phyloP scores from a whole-genome alignment of 1,139 yeast genomes.

The Yamadazyma spencermartinsiae region DNA sequence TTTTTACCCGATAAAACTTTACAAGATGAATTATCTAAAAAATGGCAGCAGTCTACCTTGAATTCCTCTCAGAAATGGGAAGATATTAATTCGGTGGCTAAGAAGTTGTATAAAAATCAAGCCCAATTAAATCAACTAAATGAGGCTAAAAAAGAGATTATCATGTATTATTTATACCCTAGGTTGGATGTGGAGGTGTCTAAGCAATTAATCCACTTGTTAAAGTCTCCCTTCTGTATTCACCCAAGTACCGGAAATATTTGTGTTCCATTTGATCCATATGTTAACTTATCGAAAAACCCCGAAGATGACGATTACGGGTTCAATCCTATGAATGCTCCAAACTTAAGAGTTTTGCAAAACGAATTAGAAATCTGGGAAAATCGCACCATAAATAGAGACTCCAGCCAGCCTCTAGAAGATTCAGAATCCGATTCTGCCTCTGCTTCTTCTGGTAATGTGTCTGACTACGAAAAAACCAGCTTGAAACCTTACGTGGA shows the following conservation, averaged over 20 bases:
- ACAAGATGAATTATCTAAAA: slow-evolving; percentile 49
- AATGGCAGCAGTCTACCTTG: slow-evolving; percentile 40
- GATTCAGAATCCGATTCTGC: slow-evolving; percentile 23
- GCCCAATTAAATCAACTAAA: slow-evolving; percentile 44
- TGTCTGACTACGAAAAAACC: slow-evolving; percentile 61
- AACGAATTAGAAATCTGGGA: slow-evolving; percentile 53
- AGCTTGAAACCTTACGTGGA: slow-evolving; percentile 73
- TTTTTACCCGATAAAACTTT: slow-evolving; percentile 62
- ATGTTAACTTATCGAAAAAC: slow-evolving; percentile 34
- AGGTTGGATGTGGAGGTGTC: slow-evolving; percentile 93
- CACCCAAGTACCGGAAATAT: slow-evolving; percentile 98
- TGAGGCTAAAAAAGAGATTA: slow-evolving; percentile 83
- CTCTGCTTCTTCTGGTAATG: slow-evolving; percentile 17
- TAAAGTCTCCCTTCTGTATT: slow-evolving; percentile 96
- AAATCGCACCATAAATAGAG: slow-evolving; percentile 27
- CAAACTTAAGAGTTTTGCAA: slow-evolving; percentile 66
- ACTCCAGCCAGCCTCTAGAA: slow-evolving; percentile 26
- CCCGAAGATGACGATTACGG: slow-evolving; percentile 44
- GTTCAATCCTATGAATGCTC: slow-evolving; percentile 81
- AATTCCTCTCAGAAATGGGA: slow-evolving; percentile 67
- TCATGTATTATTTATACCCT: slow-evolving; percentile 82
- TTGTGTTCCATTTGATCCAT: slow-evolving; percentile 88
- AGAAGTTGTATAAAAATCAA: slow-evolving; percentile 45
- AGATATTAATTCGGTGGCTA: slow-evolving; percentile 67
- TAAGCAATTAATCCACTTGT: slow-evolving; percentile 82